Percentiles rank a stretch among this genome's conserved stretches.
Conservation (phyloP, 1,139 yeast species). For the Torulaspora pretoriensis region DNA sequence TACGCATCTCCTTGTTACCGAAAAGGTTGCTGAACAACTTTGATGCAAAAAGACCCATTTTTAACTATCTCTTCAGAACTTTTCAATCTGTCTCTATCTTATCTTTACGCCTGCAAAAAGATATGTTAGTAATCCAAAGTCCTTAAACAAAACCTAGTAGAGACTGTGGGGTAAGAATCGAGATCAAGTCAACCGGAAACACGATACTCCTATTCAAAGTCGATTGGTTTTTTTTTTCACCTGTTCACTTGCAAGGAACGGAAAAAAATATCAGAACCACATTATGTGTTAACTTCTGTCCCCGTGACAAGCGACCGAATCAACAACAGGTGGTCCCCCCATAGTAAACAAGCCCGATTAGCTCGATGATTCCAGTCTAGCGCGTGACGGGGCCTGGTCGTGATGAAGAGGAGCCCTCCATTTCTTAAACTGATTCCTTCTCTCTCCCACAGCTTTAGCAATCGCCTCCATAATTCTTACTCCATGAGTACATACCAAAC, state of each 20-base stretch:
- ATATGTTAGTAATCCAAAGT: background rate
- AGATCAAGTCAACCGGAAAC: background rate
- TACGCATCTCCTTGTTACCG: conserved; percentile 82
- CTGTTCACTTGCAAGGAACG: background rate
- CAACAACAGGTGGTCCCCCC: too few species aligned
- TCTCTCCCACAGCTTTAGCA: background rate
- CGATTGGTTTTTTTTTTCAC: background rate
- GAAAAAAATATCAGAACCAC: background rate
- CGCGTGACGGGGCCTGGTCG: too few species aligned
- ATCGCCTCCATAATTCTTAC: too few species aligned
- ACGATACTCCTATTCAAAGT: background rate
- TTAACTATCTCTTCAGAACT: conserved; percentile 1
- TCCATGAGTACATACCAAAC: conserved; percentile 3
- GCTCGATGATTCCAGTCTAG: too few species aligned
- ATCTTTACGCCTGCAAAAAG: conserved; percentile 2
- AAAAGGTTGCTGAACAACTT: conserved; percentile 83
- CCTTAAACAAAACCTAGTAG: background rate
- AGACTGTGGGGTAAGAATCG: background rate
- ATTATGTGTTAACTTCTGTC: background rate
- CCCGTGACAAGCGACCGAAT: conserved; percentile 1
- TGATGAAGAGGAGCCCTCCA: too few species aligned
- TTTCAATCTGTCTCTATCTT: conserved; percentile 1
- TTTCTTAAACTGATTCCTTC: background rate
- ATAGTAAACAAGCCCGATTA: too few species aligned
- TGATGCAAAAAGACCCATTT: conserved; percentile 85